phyloP scores from a whole-genome alignment of 495 filamentous ascomycete genomes.

The Haplographium delicatum region DNA sequence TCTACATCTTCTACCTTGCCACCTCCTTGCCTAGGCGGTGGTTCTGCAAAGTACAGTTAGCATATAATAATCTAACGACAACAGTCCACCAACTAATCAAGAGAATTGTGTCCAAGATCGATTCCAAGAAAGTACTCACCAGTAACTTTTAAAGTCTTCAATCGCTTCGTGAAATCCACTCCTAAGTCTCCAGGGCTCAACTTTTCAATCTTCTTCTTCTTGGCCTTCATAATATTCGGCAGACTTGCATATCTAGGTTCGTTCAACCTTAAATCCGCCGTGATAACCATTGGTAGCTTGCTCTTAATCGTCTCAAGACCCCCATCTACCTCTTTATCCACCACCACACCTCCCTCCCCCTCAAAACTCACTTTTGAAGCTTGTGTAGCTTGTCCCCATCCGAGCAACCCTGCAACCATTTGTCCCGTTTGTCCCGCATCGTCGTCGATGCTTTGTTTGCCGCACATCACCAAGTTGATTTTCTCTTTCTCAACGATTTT shows the following conservation, averaged over 20 bases:
- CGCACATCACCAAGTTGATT: conserved; percentile 85
- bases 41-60: conserved; percentile 54
- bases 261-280: conserved; percentile 91
- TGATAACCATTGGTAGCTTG: conserved; percentile 84
- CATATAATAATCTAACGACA: background rate
- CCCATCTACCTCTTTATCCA: conserved; percentile 90
- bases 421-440: conserved; percentile 94
- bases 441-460: conserved; percentile 97
- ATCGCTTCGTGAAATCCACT: conserved; percentile 61
- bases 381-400: conserved; percentile 93
- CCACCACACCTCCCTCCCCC: conserved; percentile 52
- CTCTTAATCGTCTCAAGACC: conserved; percentile 84
- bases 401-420: conserved; percentile 91
- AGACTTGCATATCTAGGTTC: conserved; percentile 91
- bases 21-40: conserved; percentile 81
- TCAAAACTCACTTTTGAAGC: conserved; percentile 74
- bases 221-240: conserved; percentile 99
- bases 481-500: conserved; percentile 74
- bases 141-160: conserved; percentile 84
- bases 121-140: conserved; percentile 53
- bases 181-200: conserved; percentile 77
- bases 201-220: conserved; percentile 98
- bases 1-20: conserved; percentile 97
- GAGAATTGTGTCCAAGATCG: too few species aligned
- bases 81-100: background rate